Percentiles rank a stretch among this genome's conserved stretches.
phyloP scores from a whole-genome alignment of 169 alveolate genomes.

The Plasmodium cynomolgi region DNA sequence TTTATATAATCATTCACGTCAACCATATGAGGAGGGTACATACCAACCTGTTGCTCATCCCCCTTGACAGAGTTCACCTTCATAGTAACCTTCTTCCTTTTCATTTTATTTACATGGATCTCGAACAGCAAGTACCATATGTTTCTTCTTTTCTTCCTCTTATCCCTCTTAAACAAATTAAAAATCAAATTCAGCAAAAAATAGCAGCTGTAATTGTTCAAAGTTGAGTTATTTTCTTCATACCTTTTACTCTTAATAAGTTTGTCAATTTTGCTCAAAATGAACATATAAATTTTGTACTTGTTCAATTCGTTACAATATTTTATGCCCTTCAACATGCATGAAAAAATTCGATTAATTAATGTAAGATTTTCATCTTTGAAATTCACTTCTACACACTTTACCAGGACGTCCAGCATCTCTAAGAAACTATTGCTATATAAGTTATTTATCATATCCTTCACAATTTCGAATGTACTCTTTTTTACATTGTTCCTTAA shows the following conservation, averaged over 20 bases:
- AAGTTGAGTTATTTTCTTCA: conserved; percentile 45
- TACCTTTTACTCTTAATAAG: conserved; percentile 36
- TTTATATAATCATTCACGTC: neutral
- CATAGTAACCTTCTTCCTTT: conserved; percentile 1
- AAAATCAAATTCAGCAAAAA: conserved; percentile 29
- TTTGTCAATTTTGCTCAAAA: conserved; percentile 46
- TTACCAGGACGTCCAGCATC: conserved; percentile 37
- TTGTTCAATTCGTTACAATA: conserved; percentile 37
- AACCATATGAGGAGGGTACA: neutral
- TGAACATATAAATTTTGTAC: conserved; percentile 50
- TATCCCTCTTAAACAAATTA: conserved; percentile 34
- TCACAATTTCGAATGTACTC: neutral
- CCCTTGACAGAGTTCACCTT: neutral
- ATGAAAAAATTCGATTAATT: conserved; percentile 42
- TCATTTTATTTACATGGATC: conserved; percentile 43
- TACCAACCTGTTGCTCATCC: neutral
- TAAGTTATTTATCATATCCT: conserved; percentile 16
- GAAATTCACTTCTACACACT: conserved; percentile 53
- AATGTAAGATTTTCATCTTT: conserved; percentile 23
- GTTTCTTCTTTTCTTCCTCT: conserved; percentile 4
- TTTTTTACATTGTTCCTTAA: neutral
- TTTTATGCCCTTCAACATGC: conserved; percentile 38
- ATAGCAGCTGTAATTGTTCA: conserved; percentile 53
- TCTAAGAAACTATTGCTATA: conserved; percentile 16
- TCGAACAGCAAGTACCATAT: conserved; percentile 49